A percentile compares a stretch with the other conserved stretches of the same genome.
Evolutionary conservation across 805 yeast species (phyloP).

Genomic region (Metschnikowia kofuensis): DNA sequence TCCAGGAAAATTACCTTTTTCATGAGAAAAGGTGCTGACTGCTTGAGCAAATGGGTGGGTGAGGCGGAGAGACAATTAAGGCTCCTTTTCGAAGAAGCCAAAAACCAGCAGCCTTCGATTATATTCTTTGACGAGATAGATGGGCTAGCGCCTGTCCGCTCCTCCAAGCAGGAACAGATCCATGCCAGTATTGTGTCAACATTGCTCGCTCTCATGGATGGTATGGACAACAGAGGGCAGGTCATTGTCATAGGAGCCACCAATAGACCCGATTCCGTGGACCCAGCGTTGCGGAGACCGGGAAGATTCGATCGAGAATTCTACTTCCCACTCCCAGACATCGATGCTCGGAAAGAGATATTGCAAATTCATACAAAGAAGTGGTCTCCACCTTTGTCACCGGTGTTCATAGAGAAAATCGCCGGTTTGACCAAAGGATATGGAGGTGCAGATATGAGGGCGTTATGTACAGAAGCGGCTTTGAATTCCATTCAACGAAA

Average conservation of each 20-base stretch:
- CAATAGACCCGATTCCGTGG: conserved; percentile 96
- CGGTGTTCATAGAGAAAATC: conserved; percentile 57
- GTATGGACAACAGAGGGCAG: conserved; percentile 98
- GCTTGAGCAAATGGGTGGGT: conserved; percentile 97
- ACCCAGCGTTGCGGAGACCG: conserved; percentile 94
- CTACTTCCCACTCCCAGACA: conserved; percentile 90
- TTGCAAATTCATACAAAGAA: conserved; percentile 80
- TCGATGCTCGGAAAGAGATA: conserved; percentile 73
- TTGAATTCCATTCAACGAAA: conserved; percentile 85
- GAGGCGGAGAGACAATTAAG: conserved; percentile 96
- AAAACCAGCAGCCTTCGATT: conserved; percentile 91
- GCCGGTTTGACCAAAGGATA: conserved; percentile 89
- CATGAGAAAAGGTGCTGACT: conserved; percentile 98
- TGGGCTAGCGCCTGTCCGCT: conserved; percentile 96
- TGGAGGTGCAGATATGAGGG: conserved; percentile 96
- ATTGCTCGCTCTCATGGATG: conserved; percentile 93
- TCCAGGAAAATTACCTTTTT: conserved; percentile 88
- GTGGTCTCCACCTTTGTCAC: conserved; percentile 76
- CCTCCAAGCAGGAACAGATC: conserved; percentile 96
- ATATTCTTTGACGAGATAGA: conserved; percentile 98
- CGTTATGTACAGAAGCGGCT: conserved; percentile 95
- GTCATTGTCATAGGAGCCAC: conserved; percentile 98
- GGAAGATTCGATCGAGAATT: conserved; percentile 97
- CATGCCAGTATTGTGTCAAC: conserved; percentile 98
- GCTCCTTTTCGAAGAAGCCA: conserved; percentile 90